These are phyloP conservation scores for Calonectria fujianensis DNA, from an alignment of 2,329 filamentous ascomycete species.

Conservation along the genomic window DNA sequence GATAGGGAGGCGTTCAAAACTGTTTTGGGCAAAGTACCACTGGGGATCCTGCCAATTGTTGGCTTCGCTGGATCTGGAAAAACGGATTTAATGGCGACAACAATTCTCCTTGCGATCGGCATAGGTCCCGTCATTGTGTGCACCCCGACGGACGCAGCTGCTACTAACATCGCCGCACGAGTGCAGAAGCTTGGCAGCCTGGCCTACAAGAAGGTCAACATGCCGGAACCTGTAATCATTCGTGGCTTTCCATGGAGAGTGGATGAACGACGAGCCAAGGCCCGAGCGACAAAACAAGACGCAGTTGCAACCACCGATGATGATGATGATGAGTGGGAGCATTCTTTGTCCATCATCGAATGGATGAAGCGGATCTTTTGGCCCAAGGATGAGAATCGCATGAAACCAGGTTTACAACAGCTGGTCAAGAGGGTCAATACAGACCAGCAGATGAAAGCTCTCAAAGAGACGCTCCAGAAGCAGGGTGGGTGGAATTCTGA, in stretches of 20 bases:
- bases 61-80: constrained; percentile 1
- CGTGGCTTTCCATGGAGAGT: not conserved
- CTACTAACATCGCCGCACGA: not conserved
- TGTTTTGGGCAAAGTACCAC: not conserved
- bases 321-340: not conserved
- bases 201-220: not conserved
- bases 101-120: not conserved
- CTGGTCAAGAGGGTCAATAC: not conserved
- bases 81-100: constrained; percentile 1
- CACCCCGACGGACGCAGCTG: not conserved
- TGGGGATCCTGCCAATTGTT: not conserved
- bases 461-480: not conserved
- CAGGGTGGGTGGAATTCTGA: not conserved
- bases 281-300: not conserved
- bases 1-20: not conserved
- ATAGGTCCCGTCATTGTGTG: not conserved
- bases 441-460: not conserved
- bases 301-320: too few species aligned
- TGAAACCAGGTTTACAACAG: too few species aligned
- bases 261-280: not conserved
- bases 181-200: not conserved
- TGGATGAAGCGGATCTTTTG: not conserved
- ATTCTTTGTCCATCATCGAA: not conserved
- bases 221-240: not conserved
- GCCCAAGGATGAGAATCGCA: too few species aligned